Evolutionary conservation across 1,284 basidiomycete species (phyloP).

Genomic region (Cryptococcus maquisensis): DNA sequence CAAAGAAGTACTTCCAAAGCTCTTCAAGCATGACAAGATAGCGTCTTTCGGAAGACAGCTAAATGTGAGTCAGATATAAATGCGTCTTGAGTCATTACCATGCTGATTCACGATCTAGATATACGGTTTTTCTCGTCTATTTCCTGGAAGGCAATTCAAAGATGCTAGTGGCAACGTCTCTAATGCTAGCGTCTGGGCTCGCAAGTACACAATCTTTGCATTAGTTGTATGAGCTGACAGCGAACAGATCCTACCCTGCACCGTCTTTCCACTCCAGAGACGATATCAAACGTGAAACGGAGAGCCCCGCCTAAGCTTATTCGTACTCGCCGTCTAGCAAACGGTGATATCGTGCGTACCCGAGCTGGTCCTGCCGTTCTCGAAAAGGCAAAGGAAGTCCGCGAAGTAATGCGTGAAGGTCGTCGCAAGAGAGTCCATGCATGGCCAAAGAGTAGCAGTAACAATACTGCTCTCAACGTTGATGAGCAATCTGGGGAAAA

Average conservation of each 20-base stretch:
- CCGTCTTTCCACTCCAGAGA: constrained; percentile 29
- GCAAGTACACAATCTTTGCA: constrained; percentile 14
- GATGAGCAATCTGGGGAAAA: too few relatives aligned
- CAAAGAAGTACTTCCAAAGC: constrained; percentile 34
- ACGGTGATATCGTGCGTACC: constrained; percentile 34
- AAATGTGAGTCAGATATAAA: constrained; percentile 22
- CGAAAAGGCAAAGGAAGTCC: constrained; percentile 30
- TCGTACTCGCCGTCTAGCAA: constrained; percentile 36
- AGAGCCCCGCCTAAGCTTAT: constrained; percentile 42
- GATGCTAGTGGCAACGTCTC: constrained; percentile 37
- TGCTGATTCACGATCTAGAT: constrained; percentile 21
- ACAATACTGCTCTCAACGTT: too few relatives aligned
- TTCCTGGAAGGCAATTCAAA: constrained; percentile 42
- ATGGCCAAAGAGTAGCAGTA: neutral
- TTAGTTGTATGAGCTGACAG: neutral
- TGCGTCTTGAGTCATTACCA: too few relatives aligned
- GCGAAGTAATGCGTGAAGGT: constrained; percentile 23
- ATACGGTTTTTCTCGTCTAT: constrained; percentile 40
- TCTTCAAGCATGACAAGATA: constrained; percentile 45
- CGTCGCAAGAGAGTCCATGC: constrained; percentile 1
- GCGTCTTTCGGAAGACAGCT: constrained; percentile 41
- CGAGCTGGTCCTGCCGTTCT: constrained; percentile 34
- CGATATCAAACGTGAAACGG: constrained; percentile 34
- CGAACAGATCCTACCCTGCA: constrained; percentile 34
- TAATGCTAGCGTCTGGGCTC: constrained; percentile 43